Conservation (phyloP, 352 stramenopile genomes). For the Globisporangium nodosum region DNA sequence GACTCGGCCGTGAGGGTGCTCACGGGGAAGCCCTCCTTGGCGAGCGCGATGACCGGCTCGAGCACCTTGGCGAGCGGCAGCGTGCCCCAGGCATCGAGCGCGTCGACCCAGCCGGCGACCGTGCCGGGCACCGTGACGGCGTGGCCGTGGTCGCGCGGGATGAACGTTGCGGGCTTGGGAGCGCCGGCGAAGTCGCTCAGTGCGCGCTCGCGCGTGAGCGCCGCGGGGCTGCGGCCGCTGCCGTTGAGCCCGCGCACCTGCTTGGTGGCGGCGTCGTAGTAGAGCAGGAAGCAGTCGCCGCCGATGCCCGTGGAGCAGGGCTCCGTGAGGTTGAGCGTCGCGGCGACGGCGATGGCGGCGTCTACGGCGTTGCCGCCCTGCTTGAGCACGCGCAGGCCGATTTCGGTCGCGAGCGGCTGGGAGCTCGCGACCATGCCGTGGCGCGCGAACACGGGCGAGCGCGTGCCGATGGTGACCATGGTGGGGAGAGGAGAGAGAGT, state of each 20-base stretch:
- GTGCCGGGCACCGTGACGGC: conserved; percentile 89
- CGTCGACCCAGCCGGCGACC: conserved; percentile 90
- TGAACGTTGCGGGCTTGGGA: conserved; percentile 20
- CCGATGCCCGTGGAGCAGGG: conserved; percentile 78
- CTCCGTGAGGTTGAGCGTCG: conserved; percentile 57
- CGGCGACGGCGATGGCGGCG: conserved; percentile 65
- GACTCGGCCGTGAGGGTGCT: conserved; percentile 78
- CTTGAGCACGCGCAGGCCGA: conserved; percentile 88
- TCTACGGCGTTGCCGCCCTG: conserved; percentile 94
- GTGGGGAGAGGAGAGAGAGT: not conserved
- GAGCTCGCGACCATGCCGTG: conserved; percentile 92
- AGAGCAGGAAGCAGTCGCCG: conserved; percentile 96
- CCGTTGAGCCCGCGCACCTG: conserved; percentile 91
- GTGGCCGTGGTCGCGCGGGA: conserved; percentile 58
- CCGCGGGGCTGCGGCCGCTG: conserved; percentile 79
- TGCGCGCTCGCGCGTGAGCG: conserved; percentile 78
- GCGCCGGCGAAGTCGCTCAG: conserved; percentile 29
- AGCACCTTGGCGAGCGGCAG: conserved; percentile 85
- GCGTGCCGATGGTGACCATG: conserved; percentile 55
- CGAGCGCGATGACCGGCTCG: conserved; percentile 85
- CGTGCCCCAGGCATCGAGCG: conserved; percentile 79
- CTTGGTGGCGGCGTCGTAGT: conserved; percentile 85
- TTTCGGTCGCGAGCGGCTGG: conserved; percentile 92
- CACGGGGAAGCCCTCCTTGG: conserved; percentile 92
- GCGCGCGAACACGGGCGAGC: conserved; percentile 86